Base-by-base conservation (phyloP, 768 basidiomycete genomes). In the Trametes elegans region DNA sequence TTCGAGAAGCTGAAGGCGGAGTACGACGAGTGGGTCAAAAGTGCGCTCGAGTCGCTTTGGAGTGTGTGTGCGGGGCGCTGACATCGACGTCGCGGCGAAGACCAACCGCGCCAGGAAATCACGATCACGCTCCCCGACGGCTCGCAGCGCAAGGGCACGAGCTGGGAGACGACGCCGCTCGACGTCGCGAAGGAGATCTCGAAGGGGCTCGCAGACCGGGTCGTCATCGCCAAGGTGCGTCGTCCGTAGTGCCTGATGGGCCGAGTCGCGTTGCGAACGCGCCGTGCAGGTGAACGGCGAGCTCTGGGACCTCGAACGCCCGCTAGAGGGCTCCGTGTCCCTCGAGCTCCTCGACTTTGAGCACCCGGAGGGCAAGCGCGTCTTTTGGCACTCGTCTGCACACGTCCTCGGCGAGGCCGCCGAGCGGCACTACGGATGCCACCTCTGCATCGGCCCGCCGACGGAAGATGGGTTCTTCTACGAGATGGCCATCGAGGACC, bases 331-430 rank as follows among this genome's bases (percentile, higher is more conserved):
- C 38, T 84, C 88, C 0, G 86, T 84, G 66, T 84, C 82, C 59
- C 79, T 99, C 23, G 85, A 93, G 61, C 67, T 99, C 16, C 77
- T 98, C 42, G 91, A 96, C 71, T 99, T 98, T 66, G 94, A 98
- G 40, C 80, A 93, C 64, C 84, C 87, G 3, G 93, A 95, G 76
- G 93, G 96, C 56, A 94, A 98, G 72, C 88, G 87, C 64, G 97
- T 99, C 7, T 99, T 98, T 78, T 99, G 97, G 97, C 97, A 98
- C 70, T 98, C 97, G 16, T 98, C 95, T 23, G 97, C 97, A 0
- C 97, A 98, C 72, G 93, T 98, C 53, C 81, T 99, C 16, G 97
- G 97, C 40, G 97, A 99, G 73, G 90, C 96, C 50, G 84, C 93
- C 36, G 97, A 99, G 73, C 82, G 90, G 49, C 93, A 97, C 69